These are phyloP conservation scores for Leptodontidium sp. DNA, from an alignment of 2,329 filamentous ascomycete species.

Conservation along the genomic window DNA sequence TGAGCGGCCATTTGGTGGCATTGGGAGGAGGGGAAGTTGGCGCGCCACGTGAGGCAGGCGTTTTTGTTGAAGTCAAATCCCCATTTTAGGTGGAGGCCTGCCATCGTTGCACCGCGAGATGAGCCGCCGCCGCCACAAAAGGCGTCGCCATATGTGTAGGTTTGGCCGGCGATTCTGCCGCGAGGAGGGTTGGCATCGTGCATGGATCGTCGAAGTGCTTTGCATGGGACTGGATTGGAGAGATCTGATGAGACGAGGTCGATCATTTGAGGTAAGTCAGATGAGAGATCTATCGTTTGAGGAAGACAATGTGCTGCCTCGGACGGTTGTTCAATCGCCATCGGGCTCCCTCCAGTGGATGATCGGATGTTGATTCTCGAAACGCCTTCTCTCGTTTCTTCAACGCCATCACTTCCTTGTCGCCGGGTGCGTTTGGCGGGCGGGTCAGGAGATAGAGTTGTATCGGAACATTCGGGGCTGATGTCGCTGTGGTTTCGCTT, in stretches of 20 bases:
- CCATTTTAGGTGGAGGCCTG: constrained; percentile 66
- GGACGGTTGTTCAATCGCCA: not conserved
- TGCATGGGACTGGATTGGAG: constrained; percentile 27
- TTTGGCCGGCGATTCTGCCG: constrained; percentile 48
- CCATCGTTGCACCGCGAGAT: constrained; percentile 66
- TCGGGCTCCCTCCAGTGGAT: not conserved
- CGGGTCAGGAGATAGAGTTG: not conserved
- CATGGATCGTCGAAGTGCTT: constrained; percentile 32
- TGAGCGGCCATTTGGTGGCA: constrained; percentile 59
- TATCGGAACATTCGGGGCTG: not conserved
- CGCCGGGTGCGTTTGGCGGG: constrained; percentile 10
- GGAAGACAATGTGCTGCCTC: not conserved
- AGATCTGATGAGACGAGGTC: constrained; percentile 33
- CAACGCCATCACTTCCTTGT: constrained; percentile 17
- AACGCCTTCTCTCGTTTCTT: constrained; percentile 24
- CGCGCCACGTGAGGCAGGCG: constrained; percentile 38
- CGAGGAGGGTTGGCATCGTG: constrained; percentile 24
- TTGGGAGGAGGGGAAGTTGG: constrained; percentile 47
- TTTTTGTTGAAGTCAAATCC: constrained; percentile 66
- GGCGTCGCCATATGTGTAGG: constrained; percentile 74
- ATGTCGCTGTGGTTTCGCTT: constrained; percentile 23
- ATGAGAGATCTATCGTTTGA: constrained; percentile 17
- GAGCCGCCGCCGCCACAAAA: constrained; percentile 79
- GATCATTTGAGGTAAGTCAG: constrained; percentile 17
- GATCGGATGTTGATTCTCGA: constrained; percentile 16